phyloP scores from a whole-genome alignment of 208 protist genomes.

The Trypanosoma mega region DNA sequence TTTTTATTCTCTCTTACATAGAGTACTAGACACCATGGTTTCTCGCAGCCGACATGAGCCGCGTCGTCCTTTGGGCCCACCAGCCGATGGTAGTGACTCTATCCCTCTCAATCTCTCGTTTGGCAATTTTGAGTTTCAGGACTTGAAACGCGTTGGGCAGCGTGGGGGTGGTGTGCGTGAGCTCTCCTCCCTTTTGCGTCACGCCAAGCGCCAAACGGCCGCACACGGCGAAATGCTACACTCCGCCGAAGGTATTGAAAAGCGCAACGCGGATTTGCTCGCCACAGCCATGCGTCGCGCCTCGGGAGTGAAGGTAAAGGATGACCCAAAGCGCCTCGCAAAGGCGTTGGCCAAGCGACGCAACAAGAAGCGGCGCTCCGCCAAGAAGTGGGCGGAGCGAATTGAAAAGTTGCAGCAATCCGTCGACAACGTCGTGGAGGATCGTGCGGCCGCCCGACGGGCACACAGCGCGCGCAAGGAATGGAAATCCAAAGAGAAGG shows the following conservation, averaged over 20 bases:
- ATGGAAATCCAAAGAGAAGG: slow-evolving; percentile 23
- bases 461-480: slow-evolving; percentile 26
- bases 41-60: not conserved
- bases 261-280: slow-evolving; percentile 60
- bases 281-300: slow-evolving; percentile 56
- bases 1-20: not conserved
- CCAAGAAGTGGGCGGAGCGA: slow-evolving; percentile 75
- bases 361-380: slow-evolving; percentile 78
- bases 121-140: slow-evolving; percentile 80
- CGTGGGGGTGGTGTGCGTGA: slow-evolving; percentile 78
- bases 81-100: slow-evolving; percentile 22
- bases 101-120: slow-evolving; percentile 72
- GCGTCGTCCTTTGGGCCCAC: not conserved
- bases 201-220: slow-evolving; percentile 36
- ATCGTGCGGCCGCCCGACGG: slow-evolving; percentile 42
- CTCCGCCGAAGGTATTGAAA: slow-evolving; percentile 33
- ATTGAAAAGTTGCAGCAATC: slow-evolving; percentile 56
- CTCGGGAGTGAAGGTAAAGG: slow-evolving; percentile 63
- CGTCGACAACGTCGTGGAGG: slow-evolving; percentile 72
- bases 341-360: slow-evolving; percentile 71
- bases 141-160: slow-evolving; percentile 60
- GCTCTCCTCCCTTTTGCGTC: slow-evolving; percentile 50
- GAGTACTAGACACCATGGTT: not conserved
- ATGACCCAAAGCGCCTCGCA: slow-evolving; percentile 60
- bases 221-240: slow-evolving; percentile 44